A percentile compares a stretch with the other conserved stretches of the same genome.
These are phyloP conservation scores for Colletotrichum falcatum DNA, from an alignment of 2,329 filamentous ascomycete species.

Conservation along the genomic window DNA sequence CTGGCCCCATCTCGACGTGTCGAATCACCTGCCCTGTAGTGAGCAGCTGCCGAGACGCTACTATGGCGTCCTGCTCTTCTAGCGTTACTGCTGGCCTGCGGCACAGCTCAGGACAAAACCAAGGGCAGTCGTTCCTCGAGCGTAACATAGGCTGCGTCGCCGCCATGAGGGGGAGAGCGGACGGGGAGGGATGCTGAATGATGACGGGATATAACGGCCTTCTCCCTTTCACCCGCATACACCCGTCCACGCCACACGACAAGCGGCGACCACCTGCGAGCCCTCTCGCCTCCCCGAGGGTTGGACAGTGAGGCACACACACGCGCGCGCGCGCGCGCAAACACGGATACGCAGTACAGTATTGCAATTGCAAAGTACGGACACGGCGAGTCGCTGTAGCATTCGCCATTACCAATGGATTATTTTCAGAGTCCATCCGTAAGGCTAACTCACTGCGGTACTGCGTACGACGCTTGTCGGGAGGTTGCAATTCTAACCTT, in stretches of 20 bases:
- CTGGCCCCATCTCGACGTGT: background rate
- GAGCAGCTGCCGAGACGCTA: slow-evolving; percentile 31
- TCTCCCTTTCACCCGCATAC: slow-evolving; percentile 14
- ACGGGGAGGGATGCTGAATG: background rate
- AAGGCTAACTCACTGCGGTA: slow-evolving; percentile 40
- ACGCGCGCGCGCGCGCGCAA: too few species aligned
- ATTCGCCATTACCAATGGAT: slow-evolving; percentile 30
- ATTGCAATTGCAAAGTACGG: background rate
- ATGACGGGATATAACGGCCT: slow-evolving; percentile 9
- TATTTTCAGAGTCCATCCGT: slow-evolving; percentile 24
- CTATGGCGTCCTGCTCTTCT: slow-evolving; percentile 6
- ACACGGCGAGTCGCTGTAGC: slow-evolving; percentile 2
- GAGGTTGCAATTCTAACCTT: slow-evolving; percentile 21
- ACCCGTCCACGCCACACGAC: slow-evolving; percentile 33
- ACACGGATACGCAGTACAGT: too few species aligned
- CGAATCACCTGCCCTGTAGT: background rate
- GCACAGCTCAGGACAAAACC: slow-evolving; percentile 17
- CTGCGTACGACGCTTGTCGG: slow-evolving; percentile 33
- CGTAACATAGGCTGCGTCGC: too few species aligned
- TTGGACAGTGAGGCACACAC: background rate
- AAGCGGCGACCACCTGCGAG: slow-evolving; percentile 4
- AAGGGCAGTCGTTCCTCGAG: slow-evolving; percentile 30
- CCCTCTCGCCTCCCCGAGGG: slow-evolving; percentile 10
- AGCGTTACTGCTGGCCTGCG: slow-evolving; percentile 31
- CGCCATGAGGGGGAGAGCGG: slow-evolving; percentile 14